Evolutionary conservation across 1,284 basidiomycete genomes (phyloP), one percentile per base, ranked within the genome.

Genomic region (Malassezia psittaci): DNA sequence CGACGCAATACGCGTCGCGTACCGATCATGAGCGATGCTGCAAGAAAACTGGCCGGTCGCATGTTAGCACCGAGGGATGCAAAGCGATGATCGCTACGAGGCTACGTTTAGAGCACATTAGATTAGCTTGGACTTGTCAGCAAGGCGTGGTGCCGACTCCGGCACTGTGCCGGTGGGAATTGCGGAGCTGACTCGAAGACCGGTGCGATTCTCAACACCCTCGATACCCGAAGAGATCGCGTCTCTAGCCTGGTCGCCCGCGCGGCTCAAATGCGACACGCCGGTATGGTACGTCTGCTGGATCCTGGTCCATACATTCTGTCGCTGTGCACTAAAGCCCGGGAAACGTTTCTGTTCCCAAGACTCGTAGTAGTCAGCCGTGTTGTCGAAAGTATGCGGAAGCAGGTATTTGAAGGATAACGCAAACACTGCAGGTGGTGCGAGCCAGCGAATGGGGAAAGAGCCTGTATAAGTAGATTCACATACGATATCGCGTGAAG

Each of bases 401-500:
- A 74, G 63, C 62, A 74, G 74, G 61, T 71, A 68, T 54, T 61
- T 63, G 48, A 74, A 40, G 36, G 68, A 68, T 11, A 51, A 66
- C 18, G 70, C 43, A 15, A 67, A 47, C 7, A 67, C 61, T 36
- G 66, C 42, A 5, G 71, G 71, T 2, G 71, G 71, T 1, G 68
- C 63, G 48, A 74, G 48, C 49, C 75, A 52, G 15, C 74, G 73
- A 37, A 76, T 57, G 16, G 74, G 69, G 39, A 70, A 61, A 0
- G 67, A 53, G 33, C 62, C 61, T 63, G 34, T 6, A 24, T 45
- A 2, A 43, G 43, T 16, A 33, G 4, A 15, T 7, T 19, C 5
- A 66, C 75, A 68, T 62, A 66, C 90, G 84, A 61, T 85, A 85
- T 38, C 90, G 84, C 0, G 86, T 83, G 53, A 94, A 75, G 64